phyloP scores from a whole-genome alignment of 2,329 filamentous ascomycete species.

The Cladosporium oxysporum region DNA sequence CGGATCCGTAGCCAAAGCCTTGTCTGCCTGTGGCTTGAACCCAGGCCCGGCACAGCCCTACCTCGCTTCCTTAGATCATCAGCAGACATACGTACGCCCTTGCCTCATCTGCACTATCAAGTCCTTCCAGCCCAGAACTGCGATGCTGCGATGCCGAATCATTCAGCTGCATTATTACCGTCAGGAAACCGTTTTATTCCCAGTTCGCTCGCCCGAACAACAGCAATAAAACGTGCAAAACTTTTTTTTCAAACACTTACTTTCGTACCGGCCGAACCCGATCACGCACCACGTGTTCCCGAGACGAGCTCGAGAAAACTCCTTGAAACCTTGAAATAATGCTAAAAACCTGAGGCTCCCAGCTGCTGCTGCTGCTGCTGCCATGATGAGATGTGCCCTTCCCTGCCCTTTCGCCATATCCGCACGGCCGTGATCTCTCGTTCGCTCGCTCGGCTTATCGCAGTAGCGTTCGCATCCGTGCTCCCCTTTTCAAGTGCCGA shows the following conservation, averaged over 20 bases:
- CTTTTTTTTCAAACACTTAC: background rate
- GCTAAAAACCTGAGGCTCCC: background rate
- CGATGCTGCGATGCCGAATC: background rate
- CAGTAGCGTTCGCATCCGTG: constrained; percentile 5
- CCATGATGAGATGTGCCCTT: background rate
- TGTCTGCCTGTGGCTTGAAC: background rate
- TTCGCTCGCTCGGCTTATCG: background rate
- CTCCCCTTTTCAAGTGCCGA: background rate
- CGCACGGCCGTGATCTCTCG: constrained; percentile 2
- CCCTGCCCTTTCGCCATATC: background rate
- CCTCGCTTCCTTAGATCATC: constrained; percentile 1
- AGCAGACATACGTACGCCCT: background rate
- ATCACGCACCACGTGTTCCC: background rate
- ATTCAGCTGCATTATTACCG: background rate
- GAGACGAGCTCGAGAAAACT: background rate
- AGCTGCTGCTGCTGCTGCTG: background rate
- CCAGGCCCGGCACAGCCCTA: constrained; percentile 2
- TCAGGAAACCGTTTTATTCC: background rate
- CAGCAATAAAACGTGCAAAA: background rate
- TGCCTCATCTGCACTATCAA: too few relatives aligned
- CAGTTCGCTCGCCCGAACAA: too few relatives aligned
- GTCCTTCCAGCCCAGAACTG: too few relatives aligned
- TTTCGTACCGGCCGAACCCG: background rate
- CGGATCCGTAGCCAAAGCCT: too few relatives aligned
- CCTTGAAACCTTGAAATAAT: background rate